Evolutionary conservation across 495 filamentous ascomycete species (phyloP).

Genomic region (Letharia lupina): DNA sequence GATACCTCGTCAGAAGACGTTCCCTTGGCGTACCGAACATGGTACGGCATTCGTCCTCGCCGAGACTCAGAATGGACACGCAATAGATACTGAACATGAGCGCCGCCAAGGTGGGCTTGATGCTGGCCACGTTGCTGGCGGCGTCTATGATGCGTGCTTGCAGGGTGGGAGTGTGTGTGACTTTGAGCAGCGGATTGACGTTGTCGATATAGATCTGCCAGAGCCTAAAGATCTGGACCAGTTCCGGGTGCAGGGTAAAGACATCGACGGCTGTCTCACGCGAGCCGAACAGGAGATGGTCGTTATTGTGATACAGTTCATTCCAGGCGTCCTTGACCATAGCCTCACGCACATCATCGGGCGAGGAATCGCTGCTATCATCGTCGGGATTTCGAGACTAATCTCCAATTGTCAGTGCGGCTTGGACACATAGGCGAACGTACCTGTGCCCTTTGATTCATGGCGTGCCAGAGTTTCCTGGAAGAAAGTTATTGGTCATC

Average conservation of each 20-base stretch:
- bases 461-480: slow-evolving; percentile 43
- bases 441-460: slow-evolving; percentile 39
- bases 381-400: slow-evolving; percentile 27
- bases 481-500: slow-evolving; percentile 22
- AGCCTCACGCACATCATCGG: slow-evolving; percentile 31
- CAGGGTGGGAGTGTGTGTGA: slow-evolving; percentile 44
- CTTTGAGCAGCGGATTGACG: slow-evolving; percentile 45
- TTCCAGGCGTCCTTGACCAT: slow-evolving; percentile 40
- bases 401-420: slow-evolving; percentile 21
- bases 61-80: slow-evolving; percentile 39
- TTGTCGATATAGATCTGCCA: slow-evolving; percentile 47
- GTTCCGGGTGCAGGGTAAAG: slow-evolving; percentile 40
- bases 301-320: slow-evolving; percentile 30
- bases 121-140: slow-evolving; percentile 19
- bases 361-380: slow-evolving; percentile 26
- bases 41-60: slow-evolving; percentile 34
- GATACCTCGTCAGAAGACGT: slow-evolving; percentile 40
- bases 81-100: slow-evolving; percentile 55
- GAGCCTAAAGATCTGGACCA: slow-evolving; percentile 35
- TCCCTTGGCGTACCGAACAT: slow-evolving; percentile 38
- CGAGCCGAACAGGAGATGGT: slow-evolving; percentile 45
- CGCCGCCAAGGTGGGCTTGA: slow-evolving; percentile 30
- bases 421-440: slow-evolving; percentile 7
- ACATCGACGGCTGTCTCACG: slow-evolving; percentile 36
- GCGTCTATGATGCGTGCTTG: slow-evolving; percentile 40